Base-by-base conservation (phyloP, 176 grass and related monocot species). In the Zea mays region DNA sequence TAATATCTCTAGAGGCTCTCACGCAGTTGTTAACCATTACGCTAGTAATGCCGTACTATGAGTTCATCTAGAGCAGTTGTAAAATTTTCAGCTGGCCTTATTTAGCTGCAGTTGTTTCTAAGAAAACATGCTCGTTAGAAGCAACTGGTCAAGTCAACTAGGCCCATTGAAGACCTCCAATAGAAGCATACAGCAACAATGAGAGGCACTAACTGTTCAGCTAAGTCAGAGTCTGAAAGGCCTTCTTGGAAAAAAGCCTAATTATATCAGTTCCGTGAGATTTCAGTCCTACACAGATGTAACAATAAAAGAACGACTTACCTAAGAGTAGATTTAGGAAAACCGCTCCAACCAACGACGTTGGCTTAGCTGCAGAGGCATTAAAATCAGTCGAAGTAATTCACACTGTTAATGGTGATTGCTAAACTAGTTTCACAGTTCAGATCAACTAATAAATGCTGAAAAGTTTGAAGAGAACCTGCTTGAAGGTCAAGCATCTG, bases 401-500 rank as follows among this genome's bases (percentile, higher is more conserved):
- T 27, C 12, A 13, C 37, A 56, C 20, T 78, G 65, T 34, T 72
- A 36, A 27, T 55, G 15, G 54, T 13, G 72, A 72, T 41, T 66
- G 54, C 64, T 40, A 84, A 74, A 87, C 15, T 8, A 37, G 21
- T 76, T 77, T 63, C 9, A n/a, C 8, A 12, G 16, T 75, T 69
- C n/a, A 34, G 70, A 72, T 71, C 21, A 69, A 46, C 33, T 45
- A 39, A 80, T 46, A 86, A 80, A 65, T 38, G 41, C 2, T 55
- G 27, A 77, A 84, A 75, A 79, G 10, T 65, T 71, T 59, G 21
- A 33, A 48, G 33, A 76, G 67, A 63, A 99, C 96, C 92, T 94
- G 84, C 77, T 81, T 93, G 90, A 83, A 99, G 90, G 83, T 99
- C 96, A 77, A 99, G 84, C 90, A 99, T 90, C 79, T 99, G 96